phyloP scores from a whole-genome alignment of 257 asterid species.

The Solanum appendiculatum region DNA sequence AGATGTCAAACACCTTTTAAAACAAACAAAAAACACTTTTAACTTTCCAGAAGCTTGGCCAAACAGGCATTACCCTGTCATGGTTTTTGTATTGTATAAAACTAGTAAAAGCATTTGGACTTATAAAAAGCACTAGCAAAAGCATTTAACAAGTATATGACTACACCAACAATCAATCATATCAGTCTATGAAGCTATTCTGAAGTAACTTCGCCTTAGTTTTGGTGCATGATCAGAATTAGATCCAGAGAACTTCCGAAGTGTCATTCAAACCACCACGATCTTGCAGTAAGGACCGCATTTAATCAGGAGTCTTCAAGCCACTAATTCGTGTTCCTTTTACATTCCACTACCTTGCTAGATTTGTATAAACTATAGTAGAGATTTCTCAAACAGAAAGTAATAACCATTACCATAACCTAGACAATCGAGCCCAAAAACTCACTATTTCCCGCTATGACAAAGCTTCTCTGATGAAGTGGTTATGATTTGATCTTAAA shows the following conservation, averaged over 20 bases:
- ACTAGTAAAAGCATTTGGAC: not conserved
- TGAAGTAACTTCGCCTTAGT: not conserved
- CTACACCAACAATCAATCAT: not conserved
- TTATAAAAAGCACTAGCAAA: not conserved
- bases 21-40: not conserved
- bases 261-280: not conserved
- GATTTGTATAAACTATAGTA: not conserved
- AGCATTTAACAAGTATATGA: not conserved
- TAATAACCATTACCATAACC: not conserved
- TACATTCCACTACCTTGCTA: not conserved
- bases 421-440: not conserved
- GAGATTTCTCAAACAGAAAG: not conserved
- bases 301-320: not conserved
- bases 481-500: not conserved
- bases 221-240: not conserved
- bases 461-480: not conserved
- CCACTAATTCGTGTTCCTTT: not conserved
- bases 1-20: not conserved
- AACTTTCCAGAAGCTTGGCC: not conserved
- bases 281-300: not conserved
- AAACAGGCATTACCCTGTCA: not conserved
- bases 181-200: not conserved
- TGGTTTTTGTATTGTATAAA: not conserved
- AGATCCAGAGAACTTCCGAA: not conserved
- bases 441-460: not conserved